Percentiles rank a stretch among this genome's conserved stretches.
phyloP scores from a whole-genome alignment of 176 grass and related monocot species.

The Tillandsia fasciculata region DNA sequence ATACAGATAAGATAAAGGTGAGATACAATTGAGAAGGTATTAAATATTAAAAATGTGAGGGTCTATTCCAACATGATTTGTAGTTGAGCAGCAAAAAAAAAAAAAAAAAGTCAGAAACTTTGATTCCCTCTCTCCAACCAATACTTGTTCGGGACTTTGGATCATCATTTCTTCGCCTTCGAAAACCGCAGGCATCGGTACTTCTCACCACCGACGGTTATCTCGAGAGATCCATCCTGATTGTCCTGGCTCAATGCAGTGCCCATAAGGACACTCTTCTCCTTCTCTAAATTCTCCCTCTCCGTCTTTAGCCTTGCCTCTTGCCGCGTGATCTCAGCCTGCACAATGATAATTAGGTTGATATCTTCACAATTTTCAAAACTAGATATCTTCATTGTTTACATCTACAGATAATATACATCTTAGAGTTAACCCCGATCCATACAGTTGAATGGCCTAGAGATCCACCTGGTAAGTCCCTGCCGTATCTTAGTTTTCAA shows the following conservation, averaged over 20 bases:
- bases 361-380: not conserved
- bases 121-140: not conserved
- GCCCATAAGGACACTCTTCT: conserved; percentile 89
- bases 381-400: too few species aligned
- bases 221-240: conserved; percentile 90
- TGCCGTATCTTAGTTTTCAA: too few species aligned
- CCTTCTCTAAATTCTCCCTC: conserved; percentile 87
- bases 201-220: conserved; percentile 89
- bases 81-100: too few species aligned
- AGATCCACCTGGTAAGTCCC: too few species aligned
- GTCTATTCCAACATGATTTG: too few species aligned
- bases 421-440: too few species aligned
- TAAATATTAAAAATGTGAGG: too few species aligned
- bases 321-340: conserved; percentile 82
- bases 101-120: too few species aligned
- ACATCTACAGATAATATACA: too few species aligned
- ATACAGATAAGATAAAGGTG: too few species aligned
- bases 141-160: not conserved
- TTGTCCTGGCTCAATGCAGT: conserved; percentile 77
- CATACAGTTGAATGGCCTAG: too few species aligned
- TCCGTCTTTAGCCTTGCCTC: conserved; percentile 80
- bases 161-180: conserved; percentile 76
- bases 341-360: not conserved
- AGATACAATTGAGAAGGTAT: too few species aligned
- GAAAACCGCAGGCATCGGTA: conserved; percentile 91